Evolutionary conservation across 305 asterid species (phyloP), one percentile per base, ranked within the genome.

Genomic region (Ajuga reptans): DNA sequence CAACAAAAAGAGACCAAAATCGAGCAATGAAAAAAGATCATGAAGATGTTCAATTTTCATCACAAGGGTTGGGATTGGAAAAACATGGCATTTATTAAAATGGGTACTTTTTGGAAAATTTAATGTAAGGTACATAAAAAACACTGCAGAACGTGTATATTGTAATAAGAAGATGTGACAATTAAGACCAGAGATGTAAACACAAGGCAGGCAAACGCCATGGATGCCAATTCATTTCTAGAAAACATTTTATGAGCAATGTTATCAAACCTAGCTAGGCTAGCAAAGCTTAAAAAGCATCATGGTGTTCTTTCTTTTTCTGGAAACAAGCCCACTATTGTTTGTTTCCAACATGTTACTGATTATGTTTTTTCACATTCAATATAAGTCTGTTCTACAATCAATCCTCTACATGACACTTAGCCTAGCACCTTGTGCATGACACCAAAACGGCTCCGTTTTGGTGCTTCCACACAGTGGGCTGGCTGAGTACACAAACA

Each of bases 161-260:
- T 27, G n/a, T 36, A 11, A 60, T 17, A 34, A 2, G 62, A 56
- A 16, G 53, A 60, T 27, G 33, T 29, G 57, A 68, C 64, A 64
- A 68, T 54, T 64, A 7, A 72, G 66, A 45, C 50, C 70, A 72
- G 57, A 63, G 50, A 54, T 68, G 57, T 59, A 76, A 78, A 68
- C 67, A 66, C 54, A 64, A 77, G 17, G 41, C 47, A 65, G 55
- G 60, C 34, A 14, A 31, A 55, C 68, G 74, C 41, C 41, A 70
- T n/a, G 45, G 47, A 53, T 73, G 72, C 66, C 55, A 39, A 41
- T 61, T 55, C 79, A 12, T 50, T 29, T 68, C 29, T 34, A 63
- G 72, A 61, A 6, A 61, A 68, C 57, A 53, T 34, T 33, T 36
- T 43, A 55, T 6, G 39, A 7, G 50, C 49, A 60, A 14, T 53